Percentiles rank a stretch among this genome's conserved stretches.
These are phyloP conservation scores for Caloboletus inedulis DNA, from an alignment of 1,284 basidiomycete species.

Conservation along the genomic window DNA sequence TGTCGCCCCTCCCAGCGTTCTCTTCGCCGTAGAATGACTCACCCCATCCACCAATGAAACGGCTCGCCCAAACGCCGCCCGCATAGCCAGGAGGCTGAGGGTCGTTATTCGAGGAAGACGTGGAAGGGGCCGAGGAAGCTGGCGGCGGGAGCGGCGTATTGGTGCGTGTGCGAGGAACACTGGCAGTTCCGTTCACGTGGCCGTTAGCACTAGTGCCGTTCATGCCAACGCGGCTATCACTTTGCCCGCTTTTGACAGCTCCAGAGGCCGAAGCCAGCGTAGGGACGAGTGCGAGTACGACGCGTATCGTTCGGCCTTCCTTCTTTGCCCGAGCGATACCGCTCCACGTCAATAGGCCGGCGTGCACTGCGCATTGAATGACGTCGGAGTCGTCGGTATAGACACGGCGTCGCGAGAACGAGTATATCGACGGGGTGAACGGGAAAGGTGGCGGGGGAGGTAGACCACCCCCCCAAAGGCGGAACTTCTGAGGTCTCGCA, in stretches of 20 bases:
- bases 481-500: constrained; percentile 45
- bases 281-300: constrained; percentile 44
- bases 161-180: constrained; percentile 31
- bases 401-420: constrained; percentile 39
- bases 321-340: constrained; percentile 47
- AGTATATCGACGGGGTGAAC: constrained; percentile 25
- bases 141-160: constrained; percentile 29
- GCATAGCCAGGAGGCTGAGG: constrained; percentile 30
- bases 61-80: constrained; percentile 44
- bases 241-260: constrained; percentile 23
- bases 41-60: constrained; percentile 50
- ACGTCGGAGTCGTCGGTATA: constrained; percentile 77
- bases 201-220: constrained; percentile 23
- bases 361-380: constrained; percentile 71
- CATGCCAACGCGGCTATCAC: constrained; percentile 13
- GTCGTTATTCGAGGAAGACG: constrained; percentile 23
- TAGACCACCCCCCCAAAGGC: constrained; percentile 68
- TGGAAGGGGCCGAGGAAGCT: constrained; percentile 22
- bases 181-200: constrained; percentile 30
- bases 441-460: constrained; percentile 39
- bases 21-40: constrained; percentile 37
- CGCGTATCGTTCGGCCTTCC: constrained; percentile 51
- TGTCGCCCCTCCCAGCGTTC: constrained; percentile 25
- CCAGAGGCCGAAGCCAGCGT: constrained; percentile 33
- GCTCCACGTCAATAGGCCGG: constrained; percentile 62